Base-by-base conservation (phyloP, 139 green algal genomes). In the Chlorella sp. region DNA sequence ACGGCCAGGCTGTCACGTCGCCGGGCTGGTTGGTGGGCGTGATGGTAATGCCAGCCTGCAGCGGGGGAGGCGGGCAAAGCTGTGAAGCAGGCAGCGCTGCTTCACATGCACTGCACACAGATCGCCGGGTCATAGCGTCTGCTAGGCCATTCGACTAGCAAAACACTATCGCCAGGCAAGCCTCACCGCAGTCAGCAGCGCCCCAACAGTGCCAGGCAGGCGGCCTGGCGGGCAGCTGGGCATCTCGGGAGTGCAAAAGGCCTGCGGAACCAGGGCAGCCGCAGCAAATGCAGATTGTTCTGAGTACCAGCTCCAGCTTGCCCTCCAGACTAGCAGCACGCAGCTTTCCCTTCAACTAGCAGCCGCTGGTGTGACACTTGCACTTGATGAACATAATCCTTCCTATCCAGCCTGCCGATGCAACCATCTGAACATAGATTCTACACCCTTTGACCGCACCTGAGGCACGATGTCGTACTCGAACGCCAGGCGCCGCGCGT, bases 391-490 rank as follows among this genome's bases (percentile, higher is more conserved):
- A n/a, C n/a, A n/a, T n/a, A n/a, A n/a, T n/a, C n/a, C n/a, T n/a
- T n/a, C n/a, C n/a, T n/a, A n/a, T n/a, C n/a, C n/a, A n/a, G n/a
- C n/a, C n/a, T n/a, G n/a, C n/a, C n/a, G n/a, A n/a, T n/a, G n/a
- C n/a, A n/a, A n/a, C n/a, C n/a, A n/a, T n/a, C n/a, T n/a, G n/a
- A n/a, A n/a, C n/a, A n/a, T n/a, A n/a, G n/a, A n/a, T n/a, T n/a
- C n/a, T n/a, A n/a, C n/a, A n/a, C n/a, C 11, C 11, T 23, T 60
- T 23, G 18, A 18, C 51, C 51, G 51, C 63, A 69, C 64, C 64
- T 71, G 64, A 1, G 74, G 74, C 20, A 81, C 55, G 34, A 81
- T 81, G 74, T 81, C 74, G 23, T 81, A 81, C 32, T 81, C 20
- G 11, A 81, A 81, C 5, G 74, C 74, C 20, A 81, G 32, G 15